Base-by-base conservation (phyloP, 805 yeast genomes). In the Sungouiozyma ichnusensis region DNA sequence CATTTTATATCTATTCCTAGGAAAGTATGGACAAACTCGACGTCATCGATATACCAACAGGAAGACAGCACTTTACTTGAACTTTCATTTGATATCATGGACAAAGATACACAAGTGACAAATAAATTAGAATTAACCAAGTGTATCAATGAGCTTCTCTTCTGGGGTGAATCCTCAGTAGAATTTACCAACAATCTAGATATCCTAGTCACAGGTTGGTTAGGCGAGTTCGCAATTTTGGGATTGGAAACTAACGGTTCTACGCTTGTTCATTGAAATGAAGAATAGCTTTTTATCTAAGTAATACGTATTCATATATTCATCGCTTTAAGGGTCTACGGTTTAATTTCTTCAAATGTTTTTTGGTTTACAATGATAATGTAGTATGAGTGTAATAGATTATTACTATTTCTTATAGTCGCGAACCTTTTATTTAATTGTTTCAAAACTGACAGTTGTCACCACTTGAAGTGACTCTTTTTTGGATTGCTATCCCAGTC, bases 1-100 rank as follows among this genome's bases (percentile, higher is more conserved):
- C 63, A 62, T 42, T 75, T 76, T 53, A 70, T 73, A 4, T 60
- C 65, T n/a, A 53, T 75, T 13, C 63, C 65, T 3, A 51, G 72
- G 49, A 52, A 53, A 8, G 66, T 65, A 5, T 76, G 81, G 81
- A 62, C 63, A 18, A 47, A 50, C n/a, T 64, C 74, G 4, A 56
- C 58, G 1, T 71, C 76, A 3, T 56, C 51, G 33, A 63, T 56
- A 11, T 17, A 51, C n/a, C 50, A 52, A 38, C 46, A 48, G 35
- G 43, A 45, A n/a, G 48, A 48, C 16, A 37, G 33, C 5, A 54
- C 54, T 1, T 53, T 57, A 19, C 59, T 69, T 46, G 55, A 57
- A 15, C 55, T 76, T 1, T 55, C 54, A 31, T 61, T 74, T 37
- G 60, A 53, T 35, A 55, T 76, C 20, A 62, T 64, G n/a, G 60